A percentile compares a stretch with the other conserved stretches of the same genome.
Evolutionary conservation across 2,329 filamentous ascomycete genomes (phyloP).

Genomic region (Fusarium austroafricanum): DNA sequence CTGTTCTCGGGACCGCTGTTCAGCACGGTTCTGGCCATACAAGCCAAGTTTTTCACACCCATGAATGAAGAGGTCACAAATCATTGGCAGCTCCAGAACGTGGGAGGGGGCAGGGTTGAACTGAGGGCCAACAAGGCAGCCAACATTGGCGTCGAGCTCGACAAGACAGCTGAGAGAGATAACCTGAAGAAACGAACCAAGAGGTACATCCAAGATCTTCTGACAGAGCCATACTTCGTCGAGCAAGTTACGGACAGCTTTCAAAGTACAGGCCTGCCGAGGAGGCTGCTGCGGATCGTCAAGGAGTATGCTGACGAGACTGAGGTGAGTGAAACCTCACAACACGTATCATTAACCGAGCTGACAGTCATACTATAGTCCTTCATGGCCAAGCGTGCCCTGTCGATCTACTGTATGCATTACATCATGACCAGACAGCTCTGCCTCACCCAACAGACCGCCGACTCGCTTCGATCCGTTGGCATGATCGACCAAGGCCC

Average conservation of each 20-base stretch:
- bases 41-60: slow-evolving; percentile 65
- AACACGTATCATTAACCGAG: slow-evolving; percentile 18
- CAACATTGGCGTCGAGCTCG: slow-evolving; percentile 63
- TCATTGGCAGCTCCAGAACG: slow-evolving; percentile 61
- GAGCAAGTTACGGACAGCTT: slow-evolving; percentile 63
- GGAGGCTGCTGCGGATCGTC: slow-evolving; percentile 59
- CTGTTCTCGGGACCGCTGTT: slow-evolving; percentile 62
- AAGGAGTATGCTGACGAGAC: slow-evolving; percentile 61
- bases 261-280: slow-evolving; percentile 59
- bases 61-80: slow-evolving; percentile 60
- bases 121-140: slow-evolving; percentile 58
- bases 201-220: slow-evolving; percentile 62
- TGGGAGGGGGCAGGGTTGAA: slow-evolving; percentile 53
- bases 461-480: slow-evolving; percentile 55
- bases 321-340: slow-evolving; percentile 52
- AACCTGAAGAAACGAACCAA: slow-evolving; percentile 60
- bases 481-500: slow-evolving; percentile 58
- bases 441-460: slow-evolving; percentile 59
- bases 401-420: slow-evolving; percentile 67
- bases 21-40: slow-evolving; percentile 57
- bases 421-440: slow-evolving; percentile 68
- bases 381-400: slow-evolving; percentile 63
- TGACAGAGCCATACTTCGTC: slow-evolving; percentile 60
- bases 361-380: slow-evolving; percentile 49
- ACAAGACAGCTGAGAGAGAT: slow-evolving; percentile 56